Evolutionary conservation across 345 rosid genomes (phyloP), one percentile per base, ranked within the genome.

Genomic region (Draba incana): DNA sequence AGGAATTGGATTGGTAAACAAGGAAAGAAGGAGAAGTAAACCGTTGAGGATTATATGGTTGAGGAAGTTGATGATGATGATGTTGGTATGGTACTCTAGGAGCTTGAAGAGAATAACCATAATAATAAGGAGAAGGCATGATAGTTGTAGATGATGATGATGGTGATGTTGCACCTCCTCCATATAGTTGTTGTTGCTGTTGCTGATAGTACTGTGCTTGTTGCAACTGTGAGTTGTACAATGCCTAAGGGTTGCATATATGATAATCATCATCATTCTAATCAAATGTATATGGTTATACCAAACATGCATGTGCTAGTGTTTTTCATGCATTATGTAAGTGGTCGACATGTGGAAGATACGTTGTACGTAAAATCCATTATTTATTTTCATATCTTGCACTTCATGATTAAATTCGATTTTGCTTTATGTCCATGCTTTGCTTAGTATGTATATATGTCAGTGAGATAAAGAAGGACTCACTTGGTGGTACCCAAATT

Each of bases 401-500:
- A 57, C 27, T 64, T 65, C 66, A 65, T 57, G 53, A 64, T 64
- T 64, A 48, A 49, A 72, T 10, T 47, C 28, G 51, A 28, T 64
- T 56, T 72, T 64, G 46, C 45, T 63, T 55, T 46, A 70, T 50
- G 57, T 59, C 33, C 46, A 37, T 62, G 31, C 5, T 54, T 46
- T 13, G 23, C 37, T 33, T 6, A 33, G 68, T 58, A 56, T 39
- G 38, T 10, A 64, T 42, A 3, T 30, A 56, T 31, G 57, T 47
- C 49, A 31, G 38, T 46, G 10, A 41, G 47, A 64, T 62, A 61
- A 61, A 71, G 54, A 68, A 46, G 46, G 58, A 61, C 83, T 41
- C 13, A 88, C 96, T 82, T 84, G 93, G 66, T 82, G 96, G 82
- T 89, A 83, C 48, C 88, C 89, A 60, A 83, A 92, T 41, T 74